Base-by-base conservation (phyloP, 441 rosid species). In the Erodium texanum region DNA sequence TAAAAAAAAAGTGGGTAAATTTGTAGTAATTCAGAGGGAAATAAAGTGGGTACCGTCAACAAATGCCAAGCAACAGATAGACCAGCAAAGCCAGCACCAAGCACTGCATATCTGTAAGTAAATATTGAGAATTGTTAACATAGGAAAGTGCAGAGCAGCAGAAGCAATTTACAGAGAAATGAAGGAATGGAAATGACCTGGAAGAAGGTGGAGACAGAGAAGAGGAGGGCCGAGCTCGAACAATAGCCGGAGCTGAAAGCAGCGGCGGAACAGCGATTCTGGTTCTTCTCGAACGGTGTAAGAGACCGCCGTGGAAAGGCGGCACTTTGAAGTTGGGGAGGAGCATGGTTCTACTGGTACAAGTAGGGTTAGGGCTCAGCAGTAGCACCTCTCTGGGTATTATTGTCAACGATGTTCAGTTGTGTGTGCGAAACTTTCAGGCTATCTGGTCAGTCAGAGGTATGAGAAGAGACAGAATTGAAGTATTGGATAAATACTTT, bases 71-170 rank as follows among this genome's bases (percentile, higher is more conserved):
- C 87, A 52, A 89, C 93, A 29, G 98, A 93, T 66, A 93, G 82
- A 20, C 98, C 97, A 64, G 98, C 97, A 70, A 93, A 90, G 75
- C 98, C 97, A 65, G 96, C 97, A 70, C 98, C 98, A 18, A 93
- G 91, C 71, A 93, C 96, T 5, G 98, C 98, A 70, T 77, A 90
- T 77, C 96, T 92, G 76, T 61, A 61, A 3, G 9, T 10, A 11
- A 41, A 61, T 2, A 22, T 23, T 23, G 59, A 52, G 59, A 52
- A 18, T 52, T 10, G 23, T 18, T 32, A 16, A 8, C 2, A 5
- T 22, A 52, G 59, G 22, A 15, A 52, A 23, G 59, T 16, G 5
- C 36, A 32, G 36, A 32, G 36, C 36, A 32, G 36, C 36, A 1
- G 6, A 32, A 32, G 36, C 59, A 0, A 52, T 52, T 16, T 52